phyloP scores from a whole-genome alignment of 345 rosid species.

The Eucalyptus sp. region DNA sequence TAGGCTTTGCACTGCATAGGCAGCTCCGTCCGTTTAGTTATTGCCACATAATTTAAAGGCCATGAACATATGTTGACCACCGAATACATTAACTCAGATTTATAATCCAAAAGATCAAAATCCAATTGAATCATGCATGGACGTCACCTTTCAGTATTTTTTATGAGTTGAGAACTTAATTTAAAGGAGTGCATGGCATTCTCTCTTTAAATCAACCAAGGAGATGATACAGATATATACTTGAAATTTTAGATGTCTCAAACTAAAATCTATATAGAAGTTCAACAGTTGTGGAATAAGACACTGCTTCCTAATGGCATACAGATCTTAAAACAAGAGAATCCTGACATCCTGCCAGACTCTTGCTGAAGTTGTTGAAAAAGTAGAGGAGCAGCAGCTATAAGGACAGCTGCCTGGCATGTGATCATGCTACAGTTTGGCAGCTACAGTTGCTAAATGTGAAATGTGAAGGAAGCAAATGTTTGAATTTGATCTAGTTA shows the following conservation, averaged over 20 bases:
- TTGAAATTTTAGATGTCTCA: not conserved
- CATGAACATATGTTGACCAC: not conserved
- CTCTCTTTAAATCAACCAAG: not conserved
- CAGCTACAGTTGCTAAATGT: not conserved
- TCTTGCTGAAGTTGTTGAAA: not conserved
- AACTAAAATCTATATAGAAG: not conserved
- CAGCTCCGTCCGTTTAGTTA: not conserved
- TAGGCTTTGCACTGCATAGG: conserved; percentile 75
- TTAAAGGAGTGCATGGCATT: not conserved
- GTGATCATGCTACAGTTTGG: not conserved
- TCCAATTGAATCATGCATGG: not conserved
- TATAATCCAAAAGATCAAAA: not conserved
- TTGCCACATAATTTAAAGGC: not conserved
- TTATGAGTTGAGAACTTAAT: not conserved
- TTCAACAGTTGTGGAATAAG: not conserved
- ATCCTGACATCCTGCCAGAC: not conserved
- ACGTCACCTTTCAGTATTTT: not conserved
- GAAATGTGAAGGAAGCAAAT: not conserved
- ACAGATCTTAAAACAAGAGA: not conserved
- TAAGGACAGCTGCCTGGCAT: not conserved
- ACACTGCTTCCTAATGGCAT: not conserved
- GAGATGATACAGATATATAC: not conserved
- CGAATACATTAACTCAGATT: not conserved
- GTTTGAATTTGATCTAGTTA: not conserved
- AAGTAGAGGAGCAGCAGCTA: not conserved